Evolutionary conservation across 1,139 yeast species (phyloP).

Genomic region (Yamadazyma diospyri): DNA sequence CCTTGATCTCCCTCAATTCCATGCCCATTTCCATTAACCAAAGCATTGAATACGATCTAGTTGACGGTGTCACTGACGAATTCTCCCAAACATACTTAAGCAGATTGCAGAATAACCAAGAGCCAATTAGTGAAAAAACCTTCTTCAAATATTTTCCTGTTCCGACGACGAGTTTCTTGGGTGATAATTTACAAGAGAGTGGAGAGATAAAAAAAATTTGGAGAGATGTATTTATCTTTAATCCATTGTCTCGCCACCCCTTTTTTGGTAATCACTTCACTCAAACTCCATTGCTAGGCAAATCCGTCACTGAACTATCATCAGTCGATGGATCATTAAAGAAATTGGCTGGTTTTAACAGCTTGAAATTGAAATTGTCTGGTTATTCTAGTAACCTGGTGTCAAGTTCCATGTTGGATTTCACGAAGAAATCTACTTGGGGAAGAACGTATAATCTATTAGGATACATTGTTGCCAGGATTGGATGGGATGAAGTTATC

Average conservation of each 20-base stretch:
- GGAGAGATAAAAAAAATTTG: conserved; percentile 33
- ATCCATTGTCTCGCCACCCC: conserved; percentile 35
- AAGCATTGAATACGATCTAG: conserved; percentile 17
- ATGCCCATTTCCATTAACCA: conserved; percentile 25
- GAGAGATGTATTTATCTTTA: conserved; percentile 29
- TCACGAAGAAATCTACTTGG: conserved; percentile 37
- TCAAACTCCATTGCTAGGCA: conserved; percentile 35
- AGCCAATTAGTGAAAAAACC: conserved; percentile 28
- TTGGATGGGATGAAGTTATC: conserved; percentile 41
- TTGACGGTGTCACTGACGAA: conserved; percentile 30
- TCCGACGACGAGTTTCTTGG: conserved; percentile 18
- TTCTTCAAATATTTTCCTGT: conserved; percentile 32
- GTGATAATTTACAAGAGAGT: background rate
- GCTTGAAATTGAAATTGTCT: conserved; percentile 26
- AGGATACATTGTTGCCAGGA: conserved; percentile 33
- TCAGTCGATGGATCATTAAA: conserved; percentile 33
- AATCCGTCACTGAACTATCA: conserved; percentile 33
- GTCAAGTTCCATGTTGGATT: conserved; percentile 30
- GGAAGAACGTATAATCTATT: conserved; percentile 41
- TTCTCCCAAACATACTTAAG: conserved; percentile 26
- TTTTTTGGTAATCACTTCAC: conserved; percentile 31
- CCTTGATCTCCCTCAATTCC: conserved; percentile 33
- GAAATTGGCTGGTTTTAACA: conserved; percentile 27
- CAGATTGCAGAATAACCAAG: conserved; percentile 20
- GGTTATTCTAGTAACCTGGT: conserved; percentile 32